These are phyloP conservation scores for Ogataea allantospora DNA, from an alignment of 805 yeast genomes.

Conservation along the genomic window DNA sequence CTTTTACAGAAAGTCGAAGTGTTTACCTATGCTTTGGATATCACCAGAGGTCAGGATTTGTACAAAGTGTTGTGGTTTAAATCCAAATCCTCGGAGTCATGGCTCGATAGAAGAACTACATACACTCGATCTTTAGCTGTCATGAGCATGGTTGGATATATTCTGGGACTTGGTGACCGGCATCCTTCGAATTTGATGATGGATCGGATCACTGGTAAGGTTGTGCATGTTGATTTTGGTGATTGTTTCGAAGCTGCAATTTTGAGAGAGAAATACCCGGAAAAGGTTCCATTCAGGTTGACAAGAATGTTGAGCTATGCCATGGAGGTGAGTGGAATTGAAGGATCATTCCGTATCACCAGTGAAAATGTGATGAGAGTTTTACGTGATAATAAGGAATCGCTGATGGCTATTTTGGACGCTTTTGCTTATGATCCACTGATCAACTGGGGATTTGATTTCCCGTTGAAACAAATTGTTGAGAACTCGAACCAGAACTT, in stretches of 20 bases:
- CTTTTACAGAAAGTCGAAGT: conserved; percentile 92
- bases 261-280: conserved; percentile 94
- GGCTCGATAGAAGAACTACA: conserved; percentile 96
- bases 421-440: conserved; percentile 98
- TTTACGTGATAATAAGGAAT: conserved; percentile 88
- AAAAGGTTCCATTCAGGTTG: conserved; percentile 94
- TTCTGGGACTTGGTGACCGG: conserved; percentile 93
- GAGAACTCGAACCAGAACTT: conserved; percentile 71
- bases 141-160: conserved; percentile 99
- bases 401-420: conserved; percentile 95
- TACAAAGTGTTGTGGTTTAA: conserved; percentile 96
- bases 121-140: conserved; percentile 95
- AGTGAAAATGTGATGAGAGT: conserved; percentile 98
- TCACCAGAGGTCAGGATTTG: conserved; percentile 93
- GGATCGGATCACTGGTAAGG: conserved; percentile 92
- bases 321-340: conserved; percentile 98
- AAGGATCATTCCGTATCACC: conserved; percentile 94
- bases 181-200: conserved; percentile 97
- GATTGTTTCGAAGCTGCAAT: conserved; percentile 99
- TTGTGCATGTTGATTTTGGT: conserved; percentile 96
- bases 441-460: conserved; percentile 97
- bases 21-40: conserved; percentile 91
- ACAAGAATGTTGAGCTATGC: conserved; percentile 97
- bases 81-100: conserved; percentile 92
- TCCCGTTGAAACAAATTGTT: conserved; percentile 76